Evolutionary conservation across 2,329 filamentous ascomycete genomes (phyloP).

Genomic region (Fusarium bactridioides): DNA sequence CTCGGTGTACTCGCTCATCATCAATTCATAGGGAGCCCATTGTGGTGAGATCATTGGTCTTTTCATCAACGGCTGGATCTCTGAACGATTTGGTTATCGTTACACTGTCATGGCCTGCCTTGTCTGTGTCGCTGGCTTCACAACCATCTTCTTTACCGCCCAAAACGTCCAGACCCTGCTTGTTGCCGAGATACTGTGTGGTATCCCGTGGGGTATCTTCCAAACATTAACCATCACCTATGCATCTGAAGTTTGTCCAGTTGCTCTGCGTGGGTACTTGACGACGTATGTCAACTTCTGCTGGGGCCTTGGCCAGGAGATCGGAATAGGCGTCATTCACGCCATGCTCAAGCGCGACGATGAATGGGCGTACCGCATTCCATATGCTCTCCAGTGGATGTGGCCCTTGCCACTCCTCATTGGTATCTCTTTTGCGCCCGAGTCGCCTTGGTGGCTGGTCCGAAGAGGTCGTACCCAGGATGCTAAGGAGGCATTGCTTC

Average conservation of each 20-base stretch:
- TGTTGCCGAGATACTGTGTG: conserved; percentile 69
- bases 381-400: conserved; percentile 80
- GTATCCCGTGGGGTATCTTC: conserved; percentile 69
- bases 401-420: conserved; percentile 74
- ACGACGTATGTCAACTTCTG: conserved; percentile 81
- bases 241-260: conserved; percentile 76
- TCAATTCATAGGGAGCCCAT: conserved; percentile 55
- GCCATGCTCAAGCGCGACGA: conserved; percentile 70
- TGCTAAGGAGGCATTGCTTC: conserved; percentile 70
- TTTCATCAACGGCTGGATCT: conserved; percentile 70
- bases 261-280: conserved; percentile 74
- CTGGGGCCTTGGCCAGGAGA: conserved; percentile 79
- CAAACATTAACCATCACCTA: conserved; percentile 69
- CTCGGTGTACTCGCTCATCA: conserved; percentile 8
- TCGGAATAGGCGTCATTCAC: conserved; percentile 77
- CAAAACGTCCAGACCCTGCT: conserved; percentile 66
- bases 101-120: conserved; percentile 69
- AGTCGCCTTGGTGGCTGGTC: conserved; percentile 80
- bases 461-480: conserved; percentile 70
- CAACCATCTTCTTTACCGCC: conserved; percentile 71
- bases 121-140: conserved; percentile 62
- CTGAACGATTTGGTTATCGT: conserved; percentile 73
- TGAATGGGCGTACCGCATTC: conserved; percentile 74
- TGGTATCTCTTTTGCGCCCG: conserved; percentile 73
- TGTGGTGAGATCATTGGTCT: conserved; percentile 73